Evolutionary conservation across 305 asterid species (phyloP).

Genomic region (Fraxinus latifolia): DNA sequence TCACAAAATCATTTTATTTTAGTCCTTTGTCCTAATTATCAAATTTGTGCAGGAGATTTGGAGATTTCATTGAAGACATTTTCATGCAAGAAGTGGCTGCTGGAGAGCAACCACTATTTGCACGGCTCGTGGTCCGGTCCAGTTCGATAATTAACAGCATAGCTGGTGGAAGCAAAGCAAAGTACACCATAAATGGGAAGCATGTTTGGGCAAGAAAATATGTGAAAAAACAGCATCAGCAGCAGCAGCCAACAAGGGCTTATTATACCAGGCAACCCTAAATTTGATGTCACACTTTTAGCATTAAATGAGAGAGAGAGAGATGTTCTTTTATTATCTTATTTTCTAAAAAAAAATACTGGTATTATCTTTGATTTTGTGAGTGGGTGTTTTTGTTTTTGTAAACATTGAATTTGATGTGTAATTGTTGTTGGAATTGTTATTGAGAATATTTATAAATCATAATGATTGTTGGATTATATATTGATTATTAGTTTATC

Average conservation of each 20-base stretch:
- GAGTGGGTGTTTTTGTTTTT: not conserved
- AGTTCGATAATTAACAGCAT: conserved; percentile 34
- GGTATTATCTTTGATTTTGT: not conserved
- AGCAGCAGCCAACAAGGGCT: not conserved
- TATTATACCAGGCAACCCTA: not conserved
- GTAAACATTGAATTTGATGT: not conserved
- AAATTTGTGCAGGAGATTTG: conserved; percentile 47
- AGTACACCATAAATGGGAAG: conserved; percentile 66
- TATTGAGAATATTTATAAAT: not conserved
- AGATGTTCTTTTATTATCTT: not conserved
- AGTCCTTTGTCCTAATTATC: not conserved
- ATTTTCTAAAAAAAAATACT: not conserved
- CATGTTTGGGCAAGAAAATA: conserved; percentile 81
- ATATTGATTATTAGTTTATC: not conserved
- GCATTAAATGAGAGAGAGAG: not conserved
- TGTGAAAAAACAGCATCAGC: conserved; percentile 34
- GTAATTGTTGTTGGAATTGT: not conserved
- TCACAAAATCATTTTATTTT: not conserved
- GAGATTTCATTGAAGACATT: conserved; percentile 55
- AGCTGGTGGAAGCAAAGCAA: conserved; percentile 51
- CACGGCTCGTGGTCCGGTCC: conserved; percentile 47
- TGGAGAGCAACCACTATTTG: conserved; percentile 56
- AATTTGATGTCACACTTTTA: not conserved
- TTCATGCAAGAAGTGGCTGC: conserved; percentile 60
- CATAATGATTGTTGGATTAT: not conserved